These are phyloP conservation scores for Metschnikowia drakensbergensis DNA, from an alignment of 805 yeast species.

Conservation along the genomic window DNA sequence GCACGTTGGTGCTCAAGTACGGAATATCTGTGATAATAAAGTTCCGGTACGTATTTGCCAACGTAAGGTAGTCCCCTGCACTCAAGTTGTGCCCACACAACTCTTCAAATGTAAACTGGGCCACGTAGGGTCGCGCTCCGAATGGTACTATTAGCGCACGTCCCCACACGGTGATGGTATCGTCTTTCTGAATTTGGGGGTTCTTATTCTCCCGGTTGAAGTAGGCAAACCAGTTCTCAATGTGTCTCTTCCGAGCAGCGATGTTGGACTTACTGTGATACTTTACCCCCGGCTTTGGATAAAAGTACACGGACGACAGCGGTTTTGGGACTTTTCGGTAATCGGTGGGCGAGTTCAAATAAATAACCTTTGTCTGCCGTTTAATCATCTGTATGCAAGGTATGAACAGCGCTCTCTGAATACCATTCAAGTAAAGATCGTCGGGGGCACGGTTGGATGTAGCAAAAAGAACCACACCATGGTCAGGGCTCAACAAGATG, in stretches of 20 bases:
- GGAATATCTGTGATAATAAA: constrained; percentile 94
- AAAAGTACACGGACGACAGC: constrained; percentile 69
- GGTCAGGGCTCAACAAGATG: constrained; percentile 61
- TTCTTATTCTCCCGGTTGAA: constrained; percentile 59
- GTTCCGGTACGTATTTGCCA: constrained; percentile 71
- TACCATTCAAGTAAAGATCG: constrained; percentile 88
- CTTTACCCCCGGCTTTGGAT: constrained; percentile 61
- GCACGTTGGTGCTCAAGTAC: constrained; percentile 64
- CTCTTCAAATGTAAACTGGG: constrained; percentile 83
- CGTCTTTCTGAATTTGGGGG: constrained; percentile 17
- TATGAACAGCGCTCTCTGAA: constrained; percentile 85
- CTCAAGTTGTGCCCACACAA: constrained; percentile 84
- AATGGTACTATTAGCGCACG: constrained; percentile 71
- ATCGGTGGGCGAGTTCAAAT: constrained; percentile 87
- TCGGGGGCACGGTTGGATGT: constrained; percentile 95
- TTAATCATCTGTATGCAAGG: constrained; percentile 87
- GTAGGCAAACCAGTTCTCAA: constrained; percentile 72
- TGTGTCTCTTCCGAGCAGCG: constrained; percentile 55
- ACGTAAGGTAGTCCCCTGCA: constrained; percentile 88
- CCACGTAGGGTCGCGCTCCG: constrained; percentile 75
- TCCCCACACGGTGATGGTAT: constrained; percentile 75
- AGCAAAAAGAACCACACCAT: constrained; percentile 85
- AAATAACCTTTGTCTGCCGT: constrained; percentile 67
- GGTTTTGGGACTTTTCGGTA: constrained; percentile 89
- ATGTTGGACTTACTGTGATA: constrained; percentile 49